Base-by-base conservation (phyloP, 2,329 filamentous ascomycete species). In the Arthrobotrys conoides region DNA sequence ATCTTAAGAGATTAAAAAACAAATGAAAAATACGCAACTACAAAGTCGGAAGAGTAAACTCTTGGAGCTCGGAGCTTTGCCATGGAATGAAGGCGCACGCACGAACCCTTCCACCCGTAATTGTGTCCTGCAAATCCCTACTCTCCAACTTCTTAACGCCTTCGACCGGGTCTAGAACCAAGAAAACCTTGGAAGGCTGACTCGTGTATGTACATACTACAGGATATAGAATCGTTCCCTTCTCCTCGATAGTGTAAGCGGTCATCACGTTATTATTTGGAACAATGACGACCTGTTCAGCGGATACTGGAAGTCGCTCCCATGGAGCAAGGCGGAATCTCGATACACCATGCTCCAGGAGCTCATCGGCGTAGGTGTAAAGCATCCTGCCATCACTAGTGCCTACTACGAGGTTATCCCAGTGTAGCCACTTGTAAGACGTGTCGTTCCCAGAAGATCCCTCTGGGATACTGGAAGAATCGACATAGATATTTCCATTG, bases 401-500 rank as follows among this genome's bases (percentile, higher is more conserved):
- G 3, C 75, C 75, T 12, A 79, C 65, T 20, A 79, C 64, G 1
- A 72, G 41, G 12, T 73, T 66, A n/a, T 70, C 61, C 75, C 75
- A 73, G 36, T 72, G 57, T 9, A 73, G 20, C 68, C 68, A 79
- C 9, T 59, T 53, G 44, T 73, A 79, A 3, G 75, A 72, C 14
- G 75, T 68, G 16, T 79, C 63, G 18, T 79, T 79, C 6, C 68
- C 75, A 14, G 46, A 24, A 9, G 46, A 38, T 8, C 36, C 61
- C 16, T 71, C 48, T 1, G 72, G 72, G 3, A 63, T 36, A 1
- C 24, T 53, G 1, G 65, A 48, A 22, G 65, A 76, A 38, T 79
- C 75, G 1, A 79, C 70, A 38, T 79, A 79, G 5, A 79, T 46
- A 18, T 79, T 79, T 2, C 75, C 75, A 36, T 79, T 79, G 27